These are phyloP conservation scores for Puccinia hordei DNA, from an alignment of 1,284 basidiomycete genomes.

Conservation along the genomic window DNA sequence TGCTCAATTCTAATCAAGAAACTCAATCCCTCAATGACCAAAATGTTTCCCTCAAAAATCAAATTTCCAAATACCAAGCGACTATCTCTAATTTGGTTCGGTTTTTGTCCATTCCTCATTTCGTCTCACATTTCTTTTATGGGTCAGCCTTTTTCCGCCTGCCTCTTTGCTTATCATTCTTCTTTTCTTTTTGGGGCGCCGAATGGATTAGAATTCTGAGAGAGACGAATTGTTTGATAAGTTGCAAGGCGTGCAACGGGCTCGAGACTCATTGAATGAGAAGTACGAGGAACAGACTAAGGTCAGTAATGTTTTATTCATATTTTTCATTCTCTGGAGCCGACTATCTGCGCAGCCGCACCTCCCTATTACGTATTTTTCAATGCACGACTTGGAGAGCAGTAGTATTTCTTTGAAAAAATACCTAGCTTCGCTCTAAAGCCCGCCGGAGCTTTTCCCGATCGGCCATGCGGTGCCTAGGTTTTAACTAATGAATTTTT, in stretches of 20 bases:
- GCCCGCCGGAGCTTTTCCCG: no score
- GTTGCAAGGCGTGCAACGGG: conserved; percentile 56
- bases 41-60: conserved; percentile 4
- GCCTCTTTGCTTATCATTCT: conserved; percentile 15
- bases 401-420: neutral
- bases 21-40: conserved; percentile 6
- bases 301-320: conserved; percentile 32
- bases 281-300: conserved; percentile 56
- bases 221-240: conserved; percentile 55
- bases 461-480: no score
- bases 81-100: conserved; percentile 69
- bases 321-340: neutral
- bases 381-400: no score
- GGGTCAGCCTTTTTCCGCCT: neutral
- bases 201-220: conserved; percentile 52
- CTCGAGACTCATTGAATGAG: conserved; percentile 56
- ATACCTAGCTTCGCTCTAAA: conserved; percentile 14
- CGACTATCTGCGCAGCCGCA: no score
- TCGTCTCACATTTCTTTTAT: neutral
- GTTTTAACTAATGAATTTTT: no score
- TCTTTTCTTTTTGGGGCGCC: neutral
- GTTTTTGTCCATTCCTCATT: conserved; percentile 10
- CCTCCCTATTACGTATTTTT: no score
- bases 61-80: conserved; percentile 66
- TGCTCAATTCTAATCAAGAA: conserved; percentile 67